These are phyloP conservation scores for Cystobasidium pallidum DNA, from an alignment of 1,284 basidiomycete genomes.

Conservation along the genomic window DNA sequence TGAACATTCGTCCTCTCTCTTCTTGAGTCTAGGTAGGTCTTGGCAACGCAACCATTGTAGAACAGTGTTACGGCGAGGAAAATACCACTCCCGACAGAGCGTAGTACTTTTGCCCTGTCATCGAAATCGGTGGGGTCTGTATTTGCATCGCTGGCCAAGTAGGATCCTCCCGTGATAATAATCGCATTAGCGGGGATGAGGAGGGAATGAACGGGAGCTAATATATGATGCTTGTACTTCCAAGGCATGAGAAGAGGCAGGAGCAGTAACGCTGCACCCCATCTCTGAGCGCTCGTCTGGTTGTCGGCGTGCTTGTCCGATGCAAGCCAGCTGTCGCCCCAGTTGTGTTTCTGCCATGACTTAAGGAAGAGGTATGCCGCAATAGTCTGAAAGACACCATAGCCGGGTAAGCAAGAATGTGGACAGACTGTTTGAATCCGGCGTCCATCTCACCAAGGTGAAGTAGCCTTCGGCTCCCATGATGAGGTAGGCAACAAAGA, in stretches of 20 bases:
- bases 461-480: slow-evolving; percentile 42
- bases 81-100: slow-evolving; percentile 29
- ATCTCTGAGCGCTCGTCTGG: neutral
- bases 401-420: neutral
- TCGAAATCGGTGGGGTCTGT: slow-evolving; percentile 18
- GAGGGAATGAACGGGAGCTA: slow-evolving; percentile 24
- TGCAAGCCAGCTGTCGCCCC: slow-evolving; percentile 29
- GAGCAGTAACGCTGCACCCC: neutral
- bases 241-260: slow-evolving; percentile 32
- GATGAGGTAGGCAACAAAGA: slow-evolving; percentile 37
- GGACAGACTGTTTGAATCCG: neutral
- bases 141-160: slow-evolving; percentile 15
- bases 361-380: slow-evolving; percentile 39
- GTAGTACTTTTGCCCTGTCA: slow-evolving; percentile 16
- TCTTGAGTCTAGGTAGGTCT: slow-evolving; percentile 9
- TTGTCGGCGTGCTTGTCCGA: slow-evolving; percentile 16
- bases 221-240: slow-evolving; percentile 35
- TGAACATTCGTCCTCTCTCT: slow-evolving; percentile 12
- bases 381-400: slow-evolving; percentile 17
- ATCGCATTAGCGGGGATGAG: slow-evolving; percentile 39
- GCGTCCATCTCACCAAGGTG: slow-evolving; percentile 19
- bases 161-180: slow-evolving; percentile 35
- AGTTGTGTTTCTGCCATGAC: slow-evolving; percentile 34
- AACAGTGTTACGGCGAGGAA: slow-evolving; percentile 31
- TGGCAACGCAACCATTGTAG: slow-evolving; percentile 28